phyloP scores from a whole-genome alignment of 1,284 basidiomycete genomes.

The Rhodotorula sp. region DNA sequence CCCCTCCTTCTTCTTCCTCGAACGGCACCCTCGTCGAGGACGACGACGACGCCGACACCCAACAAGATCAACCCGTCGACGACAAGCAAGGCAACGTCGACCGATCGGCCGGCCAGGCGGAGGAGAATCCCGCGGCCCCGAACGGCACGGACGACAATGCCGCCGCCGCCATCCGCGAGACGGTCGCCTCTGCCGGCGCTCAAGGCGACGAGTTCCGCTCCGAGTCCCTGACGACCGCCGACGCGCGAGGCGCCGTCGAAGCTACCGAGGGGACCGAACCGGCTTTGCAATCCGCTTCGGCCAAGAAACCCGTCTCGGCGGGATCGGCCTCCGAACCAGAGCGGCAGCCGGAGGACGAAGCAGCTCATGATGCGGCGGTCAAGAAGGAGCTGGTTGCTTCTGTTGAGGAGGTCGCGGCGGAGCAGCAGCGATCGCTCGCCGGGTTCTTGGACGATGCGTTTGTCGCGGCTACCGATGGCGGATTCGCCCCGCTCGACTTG shows the following conservation, averaged over 20 bases:
- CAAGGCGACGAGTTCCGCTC: conserved; percentile 29
- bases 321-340: background rate
- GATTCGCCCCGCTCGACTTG: conserved; percentile 12
- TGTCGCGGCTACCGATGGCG: background rate
- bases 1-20: too few species aligned
- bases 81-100: too few species aligned
- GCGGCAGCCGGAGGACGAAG: background rate
- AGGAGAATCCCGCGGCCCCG: background rate
- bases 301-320: background rate
- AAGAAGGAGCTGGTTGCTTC: background rate
- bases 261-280: background rate
- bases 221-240: conserved; percentile 7
- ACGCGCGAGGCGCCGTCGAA: conserved; percentile 7
- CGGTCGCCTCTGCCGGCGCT: conserved; percentile 20
- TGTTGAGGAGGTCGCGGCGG: background rate
- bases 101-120: conserved; percentile 1
- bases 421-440: background rate
- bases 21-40: too few species aligned
- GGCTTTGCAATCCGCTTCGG: conserved; percentile 1
- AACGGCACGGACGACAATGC: background rate
- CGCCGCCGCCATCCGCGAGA: conserved; percentile 7
- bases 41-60: too few species aligned
- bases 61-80: too few species aligned
- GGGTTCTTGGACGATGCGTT: conserved; percentile 10
- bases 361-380: background rate